Conservation (phyloP, 495 filamentous ascomycete genomes). For the Lasiosphaeria miniovina region DNA sequence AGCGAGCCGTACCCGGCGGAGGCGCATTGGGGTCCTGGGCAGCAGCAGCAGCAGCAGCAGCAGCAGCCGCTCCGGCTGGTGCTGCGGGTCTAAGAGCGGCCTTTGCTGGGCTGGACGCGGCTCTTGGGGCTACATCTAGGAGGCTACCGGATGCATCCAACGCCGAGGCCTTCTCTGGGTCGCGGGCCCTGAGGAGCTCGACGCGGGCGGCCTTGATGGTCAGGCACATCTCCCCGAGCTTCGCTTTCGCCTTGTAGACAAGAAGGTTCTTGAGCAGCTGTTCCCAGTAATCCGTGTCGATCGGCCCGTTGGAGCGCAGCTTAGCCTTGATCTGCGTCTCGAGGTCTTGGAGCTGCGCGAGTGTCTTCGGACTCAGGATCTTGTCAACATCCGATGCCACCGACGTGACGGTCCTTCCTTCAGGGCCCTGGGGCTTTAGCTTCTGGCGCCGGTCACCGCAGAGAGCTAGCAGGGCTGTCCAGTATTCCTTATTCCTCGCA, state of each 20-base stretch:
- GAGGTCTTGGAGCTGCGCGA: conserved; percentile 76
- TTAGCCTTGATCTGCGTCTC: conserved; percentile 84
- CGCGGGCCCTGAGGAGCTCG: conserved; percentile 61
- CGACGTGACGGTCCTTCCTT: conserved; percentile 72
- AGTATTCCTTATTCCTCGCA: conserved; percentile 76
- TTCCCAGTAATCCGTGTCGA: conserved; percentile 98
- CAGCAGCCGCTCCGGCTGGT: conserved; percentile 27
- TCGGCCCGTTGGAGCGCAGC: conserved; percentile 80
- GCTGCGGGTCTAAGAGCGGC: conserved; percentile 22
- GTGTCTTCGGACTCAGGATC: conserved; percentile 80
- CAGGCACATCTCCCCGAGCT: conserved; percentile 75
- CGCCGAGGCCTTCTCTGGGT: conserved; percentile 65
- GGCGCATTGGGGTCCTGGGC: conserved; percentile 33
- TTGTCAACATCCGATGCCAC: conserved; percentile 86
- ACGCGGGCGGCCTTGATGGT: conserved; percentile 73
- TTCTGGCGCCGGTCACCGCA: conserved; percentile 73
- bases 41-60: conserved; percentile 21
- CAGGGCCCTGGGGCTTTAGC: conserved; percentile 54
- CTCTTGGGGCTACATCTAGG: conserved; percentile 16
- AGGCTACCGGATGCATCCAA: conserved; percentile 35
- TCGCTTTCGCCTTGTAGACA: conserved; percentile 89
- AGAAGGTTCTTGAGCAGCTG: conserved; percentile 79
- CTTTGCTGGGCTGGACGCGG: conserved; percentile 19
- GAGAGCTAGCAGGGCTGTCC: conserved; percentile 86
- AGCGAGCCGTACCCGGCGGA: conserved; percentile 62